Evolutionary conservation across 176 grass and related monocot species (phyloP).

Genomic region (Triticum timopheevii): DNA sequence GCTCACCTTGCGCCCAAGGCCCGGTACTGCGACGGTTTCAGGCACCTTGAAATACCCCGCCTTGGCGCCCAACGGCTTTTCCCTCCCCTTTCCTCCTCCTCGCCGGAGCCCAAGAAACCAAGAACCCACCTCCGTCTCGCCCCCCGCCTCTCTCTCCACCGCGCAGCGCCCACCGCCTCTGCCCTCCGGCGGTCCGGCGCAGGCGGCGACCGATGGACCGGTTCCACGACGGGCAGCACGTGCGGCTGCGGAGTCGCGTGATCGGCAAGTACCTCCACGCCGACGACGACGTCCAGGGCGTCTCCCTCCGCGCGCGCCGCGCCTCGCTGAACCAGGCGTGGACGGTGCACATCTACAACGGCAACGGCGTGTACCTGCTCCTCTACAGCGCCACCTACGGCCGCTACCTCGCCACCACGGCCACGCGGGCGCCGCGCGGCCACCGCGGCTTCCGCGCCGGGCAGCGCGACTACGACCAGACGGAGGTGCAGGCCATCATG

Average conservation of each 20-base stretch:
- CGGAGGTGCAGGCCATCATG: not conserved
- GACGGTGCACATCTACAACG: not conserved
- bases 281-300: not conserved
- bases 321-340: not conserved
- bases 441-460: not conserved
- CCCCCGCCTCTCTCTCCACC: too few relatives aligned
- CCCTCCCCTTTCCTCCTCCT: too few relatives aligned
- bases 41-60: too few relatives aligned
- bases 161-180: too few relatives aligned
- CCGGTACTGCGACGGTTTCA: too few relatives aligned
- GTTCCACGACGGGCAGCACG: not conserved
- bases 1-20: too few relatives aligned
- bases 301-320: not conserved
- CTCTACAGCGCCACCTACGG: constrained; percentile 25
- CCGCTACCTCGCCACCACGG: constrained; percentile 5
- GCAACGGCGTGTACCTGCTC: not conserved
- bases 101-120: too few relatives aligned
- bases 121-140: not conserved
- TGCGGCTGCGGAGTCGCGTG: constrained; percentile 15
- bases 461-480: not conserved
- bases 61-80: too few relatives aligned
- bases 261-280: constrained; percentile 15
- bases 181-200: too few relatives aligned
- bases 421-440: not conserved
- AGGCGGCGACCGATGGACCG: not conserved